phyloP scores from a whole-genome alignment of 2,329 filamentous ascomycete species.

The Westerdykella aurantiaca region DNA sequence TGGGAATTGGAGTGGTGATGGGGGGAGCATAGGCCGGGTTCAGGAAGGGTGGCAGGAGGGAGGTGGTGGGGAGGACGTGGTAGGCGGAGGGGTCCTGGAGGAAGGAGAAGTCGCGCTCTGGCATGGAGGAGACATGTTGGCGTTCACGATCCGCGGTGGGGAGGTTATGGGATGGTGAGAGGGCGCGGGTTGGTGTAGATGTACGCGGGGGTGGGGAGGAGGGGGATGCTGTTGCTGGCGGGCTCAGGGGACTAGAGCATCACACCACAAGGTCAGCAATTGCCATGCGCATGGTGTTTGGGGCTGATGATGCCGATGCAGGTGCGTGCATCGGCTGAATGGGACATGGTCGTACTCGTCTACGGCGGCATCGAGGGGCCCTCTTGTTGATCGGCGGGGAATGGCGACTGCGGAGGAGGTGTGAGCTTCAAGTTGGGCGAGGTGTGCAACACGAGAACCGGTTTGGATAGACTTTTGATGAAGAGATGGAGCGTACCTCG shows the following conservation, averaged over 20 bases:
- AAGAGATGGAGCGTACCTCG: constrained; percentile 12
- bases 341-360: constrained; percentile 57
- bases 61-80: constrained; percentile 66
- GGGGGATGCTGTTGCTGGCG: constrained; percentile 7
- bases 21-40: constrained; percentile 61
- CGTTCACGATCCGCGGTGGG: constrained; percentile 8
- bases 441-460: background rate
- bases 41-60: constrained; percentile 61
- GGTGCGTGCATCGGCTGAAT: constrained; percentile 5
- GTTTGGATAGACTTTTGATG: background rate
- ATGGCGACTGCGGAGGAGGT: constrained; percentile 44
- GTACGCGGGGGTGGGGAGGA: constrained; percentile 1
- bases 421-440: background rate
- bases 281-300: constrained; percentile 7
- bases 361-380: constrained; percentile 60
- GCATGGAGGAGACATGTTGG: constrained; percentile 26
- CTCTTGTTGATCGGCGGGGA: constrained; percentile 66
- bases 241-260: constrained; percentile 18
- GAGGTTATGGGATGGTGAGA: constrained; percentile 8
- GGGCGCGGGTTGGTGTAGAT: constrained; percentile 12
- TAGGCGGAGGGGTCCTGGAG: constrained; percentile 76
- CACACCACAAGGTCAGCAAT: too few relatives aligned
- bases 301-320: background rate
- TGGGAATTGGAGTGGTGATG: constrained; percentile 54
- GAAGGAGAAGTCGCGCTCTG: constrained; percentile 70